Conservation (phyloP, 495 filamentous ascomycete species). For the Penicillium tannophilum region DNA sequence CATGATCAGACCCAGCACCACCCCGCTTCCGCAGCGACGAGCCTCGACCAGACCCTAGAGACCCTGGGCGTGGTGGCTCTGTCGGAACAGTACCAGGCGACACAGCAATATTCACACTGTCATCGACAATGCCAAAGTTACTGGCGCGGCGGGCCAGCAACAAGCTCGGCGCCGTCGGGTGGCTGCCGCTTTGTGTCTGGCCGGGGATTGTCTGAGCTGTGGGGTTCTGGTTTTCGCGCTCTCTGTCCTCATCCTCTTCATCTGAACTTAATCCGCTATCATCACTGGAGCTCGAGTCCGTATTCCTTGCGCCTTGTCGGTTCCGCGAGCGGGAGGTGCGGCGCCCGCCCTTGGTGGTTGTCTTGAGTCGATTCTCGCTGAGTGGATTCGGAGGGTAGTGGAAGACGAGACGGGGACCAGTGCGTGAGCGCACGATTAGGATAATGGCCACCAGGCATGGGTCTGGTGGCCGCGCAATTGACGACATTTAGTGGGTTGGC, state of each 20-base stretch:
- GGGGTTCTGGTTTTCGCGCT: conserved; percentile 15
- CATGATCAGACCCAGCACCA: conserved; percentile 40
- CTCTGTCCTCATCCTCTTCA: conserved; percentile 53
- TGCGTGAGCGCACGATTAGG: conserved; percentile 77
- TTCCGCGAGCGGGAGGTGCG: conserved; percentile 38
- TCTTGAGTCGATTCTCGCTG: conserved; percentile 43
- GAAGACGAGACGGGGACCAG: conserved; percentile 84
- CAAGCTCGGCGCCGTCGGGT: conserved; percentile 22
- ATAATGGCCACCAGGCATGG: conserved; percentile 75
- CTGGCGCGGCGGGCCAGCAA: conserved; percentile 37
- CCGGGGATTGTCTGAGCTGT: neutral
- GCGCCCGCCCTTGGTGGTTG: conserved; percentile 36
- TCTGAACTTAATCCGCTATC: conserved; percentile 50
- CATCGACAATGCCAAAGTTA: conserved; percentile 41
- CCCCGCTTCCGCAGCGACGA: conserved; percentile 39
- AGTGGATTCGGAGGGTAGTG: conserved; percentile 78
- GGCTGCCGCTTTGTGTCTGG: neutral
- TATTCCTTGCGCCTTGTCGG: conserved; percentile 35
- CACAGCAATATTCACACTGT: conserved; percentile 28
- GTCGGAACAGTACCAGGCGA: conserved; percentile 29
- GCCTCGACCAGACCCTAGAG: conserved; percentile 43
- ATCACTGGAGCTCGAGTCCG: conserved; percentile 48
- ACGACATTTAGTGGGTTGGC: conserved; percentile 42
- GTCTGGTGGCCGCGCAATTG: conserved; percentile 53
- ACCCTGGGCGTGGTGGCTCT: conserved; percentile 43